A percentile compares a stretch with the other conserved stretches of the same genome.
phyloP scores from a whole-genome alignment of 176 grass and related monocot genomes.

The Zoysia pacifica region DNA sequence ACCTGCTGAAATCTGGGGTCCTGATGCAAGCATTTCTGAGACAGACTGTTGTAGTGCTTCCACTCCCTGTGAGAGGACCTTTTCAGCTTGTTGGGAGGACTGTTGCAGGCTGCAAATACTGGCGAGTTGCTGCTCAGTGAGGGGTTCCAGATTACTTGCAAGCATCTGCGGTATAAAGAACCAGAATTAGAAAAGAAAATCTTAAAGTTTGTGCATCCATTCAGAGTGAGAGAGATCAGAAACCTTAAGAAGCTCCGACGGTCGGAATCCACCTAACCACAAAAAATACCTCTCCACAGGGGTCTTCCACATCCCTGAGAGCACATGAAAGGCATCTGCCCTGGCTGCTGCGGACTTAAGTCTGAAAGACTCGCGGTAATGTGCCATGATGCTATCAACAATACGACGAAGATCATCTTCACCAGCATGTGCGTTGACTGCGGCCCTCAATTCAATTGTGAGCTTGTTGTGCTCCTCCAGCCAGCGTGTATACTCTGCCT shows the following conservation, averaged over 20 bases:
- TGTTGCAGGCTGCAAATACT: constrained; percentile 40
- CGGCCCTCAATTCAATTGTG: constrained; percentile 45
- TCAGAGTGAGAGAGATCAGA: not conserved
- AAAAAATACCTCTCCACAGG: constrained; percentile 67
- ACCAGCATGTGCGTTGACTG: constrained; percentile 44
- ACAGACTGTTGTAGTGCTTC: constrained; percentile 47
- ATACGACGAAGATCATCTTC: constrained; percentile 48
- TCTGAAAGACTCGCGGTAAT: constrained; percentile 53
- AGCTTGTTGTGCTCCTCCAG: constrained; percentile 47
- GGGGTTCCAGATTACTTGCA: constrained; percentile 53
- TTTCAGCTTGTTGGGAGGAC: constrained; percentile 50
- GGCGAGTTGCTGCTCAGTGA: constrained; percentile 60
- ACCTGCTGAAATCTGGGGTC: constrained; percentile 9
- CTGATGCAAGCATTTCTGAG: constrained; percentile 37
- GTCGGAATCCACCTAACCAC: constrained; percentile 58
- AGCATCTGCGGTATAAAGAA: constrained; percentile 38
- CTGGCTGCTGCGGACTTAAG: constrained; percentile 54
- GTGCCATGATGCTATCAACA: constrained; percentile 42
- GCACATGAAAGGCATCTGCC: constrained; percentile 56
- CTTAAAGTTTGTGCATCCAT: not conserved
- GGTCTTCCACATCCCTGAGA: constrained; percentile 64
- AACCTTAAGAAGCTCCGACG: constrained; percentile 66
- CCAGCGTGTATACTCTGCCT: constrained; percentile 44
- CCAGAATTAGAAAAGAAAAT: not conserved
- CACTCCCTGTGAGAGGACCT: constrained; percentile 42